These are phyloP conservation scores for Candida methanosorbosa DNA, from an alignment of 805 yeast genomes.

Conservation along the genomic window DNA sequence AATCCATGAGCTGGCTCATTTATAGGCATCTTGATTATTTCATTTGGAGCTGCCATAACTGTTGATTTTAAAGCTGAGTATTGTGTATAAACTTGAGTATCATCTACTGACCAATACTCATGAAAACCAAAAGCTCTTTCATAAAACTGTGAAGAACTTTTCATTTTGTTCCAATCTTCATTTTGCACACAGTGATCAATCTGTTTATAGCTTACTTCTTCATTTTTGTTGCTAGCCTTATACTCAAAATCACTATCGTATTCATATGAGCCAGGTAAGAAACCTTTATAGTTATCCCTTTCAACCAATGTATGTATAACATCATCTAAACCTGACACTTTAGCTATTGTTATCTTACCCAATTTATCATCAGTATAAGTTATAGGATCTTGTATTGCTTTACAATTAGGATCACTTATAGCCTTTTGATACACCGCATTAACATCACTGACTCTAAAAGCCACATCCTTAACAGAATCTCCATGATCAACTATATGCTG, in stretches of 20 bases:
- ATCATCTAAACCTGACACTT: conserved; percentile 48
- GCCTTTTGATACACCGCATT: conserved; percentile 38
- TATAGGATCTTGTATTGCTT: conserved; percentile 19
- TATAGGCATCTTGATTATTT: conserved; percentile 67
- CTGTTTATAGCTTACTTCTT: background rate
- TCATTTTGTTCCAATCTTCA: conserved; percentile 63
- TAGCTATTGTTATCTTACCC: conserved; percentile 49
- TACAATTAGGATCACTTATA: conserved; percentile 38
- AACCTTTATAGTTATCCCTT: conserved; percentile 17
- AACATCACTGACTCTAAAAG: conserved; percentile 52
- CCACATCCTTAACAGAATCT: conserved; percentile 73
- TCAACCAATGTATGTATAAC: conserved; percentile 63
- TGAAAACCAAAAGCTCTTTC: conserved; percentile 62
- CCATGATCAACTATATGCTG: conserved; percentile 51
- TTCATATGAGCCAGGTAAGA: no score
- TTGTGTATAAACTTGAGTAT: conserved; percentile 60
- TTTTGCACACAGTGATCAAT: conserved; percentile 83
- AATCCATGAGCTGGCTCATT: conserved; percentile 74
- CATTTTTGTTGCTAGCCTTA: background rate
- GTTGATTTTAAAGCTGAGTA: conserved; percentile 62
- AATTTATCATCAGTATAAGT: conserved; percentile 26
- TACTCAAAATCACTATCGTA: conserved; percentile 11
- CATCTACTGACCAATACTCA: conserved; percentile 81
- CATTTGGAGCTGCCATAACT: conserved; percentile 67
- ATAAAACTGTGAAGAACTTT: conserved; percentile 48